Evolutionary conservation across 1,284 basidiomycete genomes (phyloP), one percentile per base, ranked within the genome.

Genomic region (Ceratobasidium papillatum): DNA sequence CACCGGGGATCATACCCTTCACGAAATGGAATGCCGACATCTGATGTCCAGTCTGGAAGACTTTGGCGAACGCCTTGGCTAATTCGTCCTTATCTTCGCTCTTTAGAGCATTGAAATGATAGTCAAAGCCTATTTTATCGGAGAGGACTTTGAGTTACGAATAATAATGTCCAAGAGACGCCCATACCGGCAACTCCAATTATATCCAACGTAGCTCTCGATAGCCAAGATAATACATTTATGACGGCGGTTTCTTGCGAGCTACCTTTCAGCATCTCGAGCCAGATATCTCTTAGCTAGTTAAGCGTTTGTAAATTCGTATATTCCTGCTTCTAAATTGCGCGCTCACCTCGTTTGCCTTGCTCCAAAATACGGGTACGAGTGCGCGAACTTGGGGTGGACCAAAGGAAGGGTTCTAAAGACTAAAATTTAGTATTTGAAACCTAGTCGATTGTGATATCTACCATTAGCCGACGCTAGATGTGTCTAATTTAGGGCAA

Each of bases 61-160:
- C 41, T 27, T 61, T 71, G 2, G 43, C 22, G 27, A 51, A 75
- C 12, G 51, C 47, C n/a, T 11, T 22, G 14, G 64, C 25, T 19
- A 47, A 19, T 22, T 47, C 30, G 34, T 41, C 43, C 17, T 49
- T 56, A 34, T 66, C 64, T 9, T 59, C 49, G 47, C 34, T 52
- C n/a, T 49, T 30, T 2, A 75, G 69, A 17, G 17, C 76, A 82
- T 83, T 0, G 84, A 82, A n/a, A 81, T 76, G 8, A 30, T 83
- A 65, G 84, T 84, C 25, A 84, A 79, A 72, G 84, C 84, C 45
- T 85, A 77, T 30, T 12, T 30, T 12, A 27, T 47, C 45, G 3
- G 19, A 51, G 11, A 73, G 1, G 30, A 0, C 2, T 45, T 38
- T 36, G 30, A 5, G 36, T 43, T 36, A 38, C 14, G 34, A 22